These are phyloP conservation scores for Harrya chromipes DNA, from an alignment of 768 basidiomycete species.

Conservation along the genomic window DNA sequence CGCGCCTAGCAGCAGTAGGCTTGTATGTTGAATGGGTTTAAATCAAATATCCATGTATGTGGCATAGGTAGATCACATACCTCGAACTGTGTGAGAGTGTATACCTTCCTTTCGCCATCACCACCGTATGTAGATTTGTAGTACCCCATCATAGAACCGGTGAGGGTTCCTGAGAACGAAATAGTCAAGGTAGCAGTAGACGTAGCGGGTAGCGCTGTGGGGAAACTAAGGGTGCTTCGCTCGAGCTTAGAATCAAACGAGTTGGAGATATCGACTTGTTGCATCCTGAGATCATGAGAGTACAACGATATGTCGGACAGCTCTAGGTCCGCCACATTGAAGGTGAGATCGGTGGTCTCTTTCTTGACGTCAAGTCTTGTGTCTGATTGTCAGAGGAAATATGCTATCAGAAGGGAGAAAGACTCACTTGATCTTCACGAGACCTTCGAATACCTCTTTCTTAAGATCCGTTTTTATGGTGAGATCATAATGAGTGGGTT, in stretches of 20 bases:
- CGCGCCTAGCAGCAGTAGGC: conserved; percentile 81
- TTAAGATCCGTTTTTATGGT: conserved; percentile 81
- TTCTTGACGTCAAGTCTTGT: conserved; percentile 59
- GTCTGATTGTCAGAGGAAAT: not conserved
- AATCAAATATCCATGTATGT: not conserved
- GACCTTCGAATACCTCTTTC: conserved; percentile 70
- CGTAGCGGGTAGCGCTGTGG: conserved; percentile 56
- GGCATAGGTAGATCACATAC: conserved; percentile 31
- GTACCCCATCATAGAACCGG: conserved; percentile 76
- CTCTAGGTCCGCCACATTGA: conserved; percentile 63
- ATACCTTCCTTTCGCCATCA: conserved; percentile 61
- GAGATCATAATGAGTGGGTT: conserved; percentile 75
- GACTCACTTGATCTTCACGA: conserved; percentile 65
- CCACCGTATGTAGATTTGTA: conserved; percentile 67
- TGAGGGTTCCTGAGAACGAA: conserved; percentile 66
- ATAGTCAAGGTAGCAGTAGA: conserved; percentile 70
- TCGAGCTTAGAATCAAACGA: conserved; percentile 60
- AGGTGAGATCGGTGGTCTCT: conserved; percentile 56
- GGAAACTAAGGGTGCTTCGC: conserved; percentile 60
- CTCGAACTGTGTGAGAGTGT: conserved; percentile 89
- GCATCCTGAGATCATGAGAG: conserved; percentile 49
- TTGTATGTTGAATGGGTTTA: conserved; percentile 28
- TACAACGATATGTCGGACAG: conserved; percentile 56
- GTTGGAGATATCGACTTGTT: conserved; percentile 44
- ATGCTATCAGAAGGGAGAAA: not conserved